Conservation (phyloP, 2,329 filamentous ascomycete genomes). For the Aspergillus hortae region DNA sequence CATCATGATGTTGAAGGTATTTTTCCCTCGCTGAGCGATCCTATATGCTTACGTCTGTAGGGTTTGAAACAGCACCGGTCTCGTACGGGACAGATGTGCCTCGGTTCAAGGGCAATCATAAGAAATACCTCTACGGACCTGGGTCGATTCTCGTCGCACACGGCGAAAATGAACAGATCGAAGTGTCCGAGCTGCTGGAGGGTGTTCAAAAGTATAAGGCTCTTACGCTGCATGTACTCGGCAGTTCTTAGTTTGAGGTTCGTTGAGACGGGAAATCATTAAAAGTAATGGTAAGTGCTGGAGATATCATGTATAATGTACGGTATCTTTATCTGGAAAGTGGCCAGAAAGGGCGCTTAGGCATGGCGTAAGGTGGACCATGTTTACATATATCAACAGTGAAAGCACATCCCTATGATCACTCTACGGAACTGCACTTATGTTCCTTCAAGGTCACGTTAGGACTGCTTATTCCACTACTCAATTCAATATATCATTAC, state of each 20-base stretch:
- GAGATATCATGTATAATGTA: too few species aligned
- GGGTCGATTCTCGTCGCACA: slow-evolving; percentile 40
- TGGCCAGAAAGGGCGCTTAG: too few species aligned
- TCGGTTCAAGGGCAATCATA: slow-evolving; percentile 30
- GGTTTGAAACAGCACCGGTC: slow-evolving; percentile 35
- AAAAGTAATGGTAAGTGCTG: not conserved
- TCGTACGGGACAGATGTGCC: slow-evolving; percentile 42
- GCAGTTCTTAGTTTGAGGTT: not conserved
- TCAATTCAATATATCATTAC: too few species aligned
- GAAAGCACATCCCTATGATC: too few species aligned
- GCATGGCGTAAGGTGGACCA: too few species aligned
- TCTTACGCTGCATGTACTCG: not conserved
- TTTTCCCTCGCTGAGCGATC: not conserved
- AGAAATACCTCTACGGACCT: slow-evolving; percentile 39
- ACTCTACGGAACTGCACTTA: too few species aligned
- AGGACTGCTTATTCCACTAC: too few species aligned
- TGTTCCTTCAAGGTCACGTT: too few species aligned
- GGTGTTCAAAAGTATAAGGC: slow-evolving; percentile 38
- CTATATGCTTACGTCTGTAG: slow-evolving; percentile 14
- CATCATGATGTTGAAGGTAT: slow-evolving; percentile 33
- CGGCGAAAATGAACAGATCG: slow-evolving; percentile 36
- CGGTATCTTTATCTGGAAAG: too few species aligned
- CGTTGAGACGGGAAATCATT: not conserved
- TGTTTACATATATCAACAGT: too few species aligned
- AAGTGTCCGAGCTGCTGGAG: slow-evolving; percentile 34